A percentile compares a stretch with the other conserved stretches of the same genome.
phyloP scores from a whole-genome alignment of 768 basidiomycete species.

The Scleroderma citrinum region DNA sequence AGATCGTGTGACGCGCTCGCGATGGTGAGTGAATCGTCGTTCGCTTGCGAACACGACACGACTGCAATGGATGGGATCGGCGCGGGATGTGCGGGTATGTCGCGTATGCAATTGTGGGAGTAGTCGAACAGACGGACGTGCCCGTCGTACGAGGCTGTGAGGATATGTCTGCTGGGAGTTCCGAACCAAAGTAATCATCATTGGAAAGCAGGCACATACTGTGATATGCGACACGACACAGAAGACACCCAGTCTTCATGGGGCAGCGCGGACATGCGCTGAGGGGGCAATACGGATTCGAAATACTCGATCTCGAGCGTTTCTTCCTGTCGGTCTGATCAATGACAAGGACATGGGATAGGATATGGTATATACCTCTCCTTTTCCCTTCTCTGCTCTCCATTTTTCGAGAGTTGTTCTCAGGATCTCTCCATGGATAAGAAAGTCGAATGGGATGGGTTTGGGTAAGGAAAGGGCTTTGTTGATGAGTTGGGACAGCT shows the following conservation, averaged over 20 bases:
- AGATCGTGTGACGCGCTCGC: conserved; percentile 78
- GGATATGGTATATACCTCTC: conserved; percentile 44
- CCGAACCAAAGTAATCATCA: neutral
- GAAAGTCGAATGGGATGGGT: conserved; percentile 89
- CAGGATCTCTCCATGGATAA: conserved; percentile 78
- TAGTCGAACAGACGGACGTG: conserved; percentile 69
- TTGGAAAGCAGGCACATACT: neutral
- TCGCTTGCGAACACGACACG: conserved; percentile 33
- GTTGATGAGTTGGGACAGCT: conserved; percentile 95
- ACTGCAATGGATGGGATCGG: conserved; percentile 63
- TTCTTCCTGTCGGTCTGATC: conserved; percentile 55
- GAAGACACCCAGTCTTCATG: conserved; percentile 95
- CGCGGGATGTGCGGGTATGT: conserved; percentile 49
- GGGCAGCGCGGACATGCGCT: conserved; percentile 70
- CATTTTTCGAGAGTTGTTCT: conserved; percentile 67
- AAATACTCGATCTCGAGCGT: conserved; percentile 91
- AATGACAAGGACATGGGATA: neutral
- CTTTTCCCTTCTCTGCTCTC: conserved; percentile 63
- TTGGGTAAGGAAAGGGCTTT: conserved; percentile 74
- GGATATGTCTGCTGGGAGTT: conserved; percentile 45
- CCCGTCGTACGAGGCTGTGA: conserved; percentile 81
- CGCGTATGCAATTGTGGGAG: conserved; percentile 50
- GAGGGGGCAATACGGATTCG: conserved; percentile 81
- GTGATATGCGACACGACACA: conserved; percentile 50
- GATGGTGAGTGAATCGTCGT: conserved; percentile 35